Base-by-base conservation (phyloP, 2,329 filamentous ascomycete species). In the Exutisphaerella laricina region DNA sequence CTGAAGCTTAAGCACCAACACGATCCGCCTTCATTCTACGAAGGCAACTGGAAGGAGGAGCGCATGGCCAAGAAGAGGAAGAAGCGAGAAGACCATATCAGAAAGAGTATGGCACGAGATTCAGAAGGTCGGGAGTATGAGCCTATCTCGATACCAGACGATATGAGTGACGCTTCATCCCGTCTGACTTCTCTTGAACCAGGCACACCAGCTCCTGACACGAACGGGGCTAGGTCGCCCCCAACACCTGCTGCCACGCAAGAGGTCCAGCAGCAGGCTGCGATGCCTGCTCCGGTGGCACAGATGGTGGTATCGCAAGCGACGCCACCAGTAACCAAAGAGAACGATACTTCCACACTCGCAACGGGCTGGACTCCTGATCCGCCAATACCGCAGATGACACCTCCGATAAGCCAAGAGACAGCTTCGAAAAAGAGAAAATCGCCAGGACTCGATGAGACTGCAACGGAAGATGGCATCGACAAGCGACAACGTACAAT, bases 21-120 rank as follows among this genome's bases (percentile, higher is more conserved):
- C 50, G 86, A 94, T 55, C 92, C 92, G 0, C 92, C 92, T 0
- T 83, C 88, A 0, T 85, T 92, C 53, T 87, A 85, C 60, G 75
- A 79, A 57, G 74, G 83, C 57, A 70, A 77, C 16, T 70, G 67
- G 74, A 64, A 73, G 39, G 60, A 65, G 36, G 54, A 64, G 41
- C 65, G 63, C 18, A 50, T 57, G 29, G 53, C 54, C 17, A 60
- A 56, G 17, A 58, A 56, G 36, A 63, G 61, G 46, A 45, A 49
- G 16, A 58, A 56, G 43, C 57, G 58, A 18, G 44, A 56, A 29
- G 55, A 54, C 22, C 44, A 54, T 25, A 45, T 46, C 35, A 39
- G 45, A 20, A 21, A 39, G 18, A 45, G 45, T 13, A 22, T 41
- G 22, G 34, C 28, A 8, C 48, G 48, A 16, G 43, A 38, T 4